Evolutionary conservation across 257 asterid species (phyloP), one percentile per base, ranked within the genome.

Genomic region (Lithospermum erythrorhizon): DNA sequence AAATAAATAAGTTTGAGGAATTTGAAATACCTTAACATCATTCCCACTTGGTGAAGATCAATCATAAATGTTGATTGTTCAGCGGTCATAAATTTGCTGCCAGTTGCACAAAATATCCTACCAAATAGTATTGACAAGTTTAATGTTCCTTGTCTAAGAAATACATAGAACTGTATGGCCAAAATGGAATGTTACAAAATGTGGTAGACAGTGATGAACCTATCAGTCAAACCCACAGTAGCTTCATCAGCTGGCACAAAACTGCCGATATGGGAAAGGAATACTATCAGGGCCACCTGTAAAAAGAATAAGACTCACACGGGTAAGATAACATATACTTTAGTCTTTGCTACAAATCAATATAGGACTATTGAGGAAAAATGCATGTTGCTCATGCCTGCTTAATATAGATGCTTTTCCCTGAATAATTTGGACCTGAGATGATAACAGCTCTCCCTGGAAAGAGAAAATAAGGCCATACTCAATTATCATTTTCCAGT

Each of bases 191-290:
- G 70, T 68, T 57, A 47, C 56, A 70, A 30, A 55, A 37, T 25
- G 27, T 57, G 68, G 71, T 55, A 27, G 58, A 58, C 67, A 70
- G 63, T 47, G 37, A 61, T 55, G 18, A 21, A 84, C 98, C 98
- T 88, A 75, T 91, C 98, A 21, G 98, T 91, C 79, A 91, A 73
- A 61, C 97, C 98, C 80, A 91, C 97, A 45, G 77, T 79, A 57
- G 98, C 98, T 68, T 93, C 82, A 80, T 91, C 98, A 58, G 98
- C 98, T 51, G 98, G 97, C 68, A 91, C 95, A 75, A 79, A 91
- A 79, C 98, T 86, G 78, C 97, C 97, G 65, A 91, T 73, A 68
- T 88, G 98, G 53, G 98, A 84, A 73, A 91, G 96, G 69, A 88
- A 91, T 68, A 91, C 98, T 72, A 91, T 88, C 81, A 91, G 73